Evolutionary conservation across 2,329 filamentous ascomycete species (phyloP).

Genomic region (Aspergillus novoparasiticus): DNA sequence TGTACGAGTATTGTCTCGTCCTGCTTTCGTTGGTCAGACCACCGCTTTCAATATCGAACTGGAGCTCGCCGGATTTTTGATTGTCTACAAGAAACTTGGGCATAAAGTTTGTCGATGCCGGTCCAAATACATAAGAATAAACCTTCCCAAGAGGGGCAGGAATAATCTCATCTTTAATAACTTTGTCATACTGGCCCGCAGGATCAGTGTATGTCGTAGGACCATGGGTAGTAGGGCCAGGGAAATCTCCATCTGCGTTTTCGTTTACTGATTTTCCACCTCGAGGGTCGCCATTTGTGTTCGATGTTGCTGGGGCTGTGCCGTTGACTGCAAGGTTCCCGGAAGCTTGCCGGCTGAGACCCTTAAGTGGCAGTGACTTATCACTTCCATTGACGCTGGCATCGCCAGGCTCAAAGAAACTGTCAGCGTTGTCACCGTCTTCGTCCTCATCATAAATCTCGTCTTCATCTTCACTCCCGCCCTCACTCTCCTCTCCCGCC

Average conservation of each 20-base stretch:
- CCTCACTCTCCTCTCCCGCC: conserved; percentile 67
- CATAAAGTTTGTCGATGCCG: conserved; percentile 78
- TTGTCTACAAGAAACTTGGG: conserved; percentile 81
- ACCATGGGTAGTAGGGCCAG: conserved; percentile 77
- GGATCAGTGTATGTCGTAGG: conserved; percentile 84
- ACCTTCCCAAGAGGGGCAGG: conserved; percentile 88
- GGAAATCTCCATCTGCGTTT: conserved; percentile 64
- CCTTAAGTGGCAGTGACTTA: conserved; percentile 49
- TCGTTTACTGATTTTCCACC: conserved; percentile 51
- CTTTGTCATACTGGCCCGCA: conserved; percentile 78
- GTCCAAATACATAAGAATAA: conserved; percentile 84
- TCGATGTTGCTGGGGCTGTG: conserved; percentile 40
- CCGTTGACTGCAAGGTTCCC: conserved; percentile 42
- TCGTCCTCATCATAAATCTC: conserved; percentile 58
- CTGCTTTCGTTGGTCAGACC: conserved; percentile 75
- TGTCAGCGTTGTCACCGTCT: conserved; percentile 60
- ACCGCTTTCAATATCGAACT: conserved; percentile 79
- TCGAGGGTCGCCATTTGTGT: conserved; percentile 41
- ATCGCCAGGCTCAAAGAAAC: conserved; percentile 58
- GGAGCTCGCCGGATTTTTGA: conserved; percentile 86
- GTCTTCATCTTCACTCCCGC: conserved; percentile 74
- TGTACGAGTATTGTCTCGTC: conserved; percentile 77
- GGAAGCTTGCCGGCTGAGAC: conserved; percentile 72
- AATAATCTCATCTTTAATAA: conserved; percentile 82
- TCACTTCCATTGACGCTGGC: conserved; percentile 60